phyloP scores from a whole-genome alignment of 257 asterid species.

The Solanum gandarillasii region DNA sequence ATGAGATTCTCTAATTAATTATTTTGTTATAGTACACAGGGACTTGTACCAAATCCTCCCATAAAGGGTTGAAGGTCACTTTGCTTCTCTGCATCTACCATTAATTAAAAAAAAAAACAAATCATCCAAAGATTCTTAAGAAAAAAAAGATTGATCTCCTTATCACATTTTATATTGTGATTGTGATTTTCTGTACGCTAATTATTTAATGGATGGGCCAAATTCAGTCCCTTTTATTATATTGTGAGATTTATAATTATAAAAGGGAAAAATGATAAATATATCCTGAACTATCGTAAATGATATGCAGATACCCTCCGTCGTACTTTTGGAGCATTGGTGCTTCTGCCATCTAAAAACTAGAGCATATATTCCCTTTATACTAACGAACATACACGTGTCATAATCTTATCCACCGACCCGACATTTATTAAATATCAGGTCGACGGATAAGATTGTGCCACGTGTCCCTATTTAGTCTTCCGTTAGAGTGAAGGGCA shows the following conservation, averaged over 20 bases:
- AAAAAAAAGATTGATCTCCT: background rate
- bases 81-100: background rate
- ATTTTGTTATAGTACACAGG: background rate
- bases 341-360: too few relatives aligned
- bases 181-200: background rate
- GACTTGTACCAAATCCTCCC: slow-evolving; percentile 1
- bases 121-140: background rate
- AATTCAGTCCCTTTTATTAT: background rate
- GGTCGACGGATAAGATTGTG: too few relatives aligned
- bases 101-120: background rate
- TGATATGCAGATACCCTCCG: too few relatives aligned
- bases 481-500: too few relatives aligned
- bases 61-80: background rate
- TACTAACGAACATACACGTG: too few relatives aligned
- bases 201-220: background rate
- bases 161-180: background rate
- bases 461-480: too few relatives aligned
- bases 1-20: slow-evolving; percentile 13
- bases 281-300: too few relatives aligned
- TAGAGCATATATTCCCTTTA: too few relatives aligned
- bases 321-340: too few relatives aligned
- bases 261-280: too few relatives aligned
- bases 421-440: too few relatives aligned
- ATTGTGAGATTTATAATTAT: background rate
- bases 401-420: too few relatives aligned